Evolutionary conservation across 2,329 filamentous ascomycete species (phyloP).

Genomic region (Blastomyces parvus): DNA sequence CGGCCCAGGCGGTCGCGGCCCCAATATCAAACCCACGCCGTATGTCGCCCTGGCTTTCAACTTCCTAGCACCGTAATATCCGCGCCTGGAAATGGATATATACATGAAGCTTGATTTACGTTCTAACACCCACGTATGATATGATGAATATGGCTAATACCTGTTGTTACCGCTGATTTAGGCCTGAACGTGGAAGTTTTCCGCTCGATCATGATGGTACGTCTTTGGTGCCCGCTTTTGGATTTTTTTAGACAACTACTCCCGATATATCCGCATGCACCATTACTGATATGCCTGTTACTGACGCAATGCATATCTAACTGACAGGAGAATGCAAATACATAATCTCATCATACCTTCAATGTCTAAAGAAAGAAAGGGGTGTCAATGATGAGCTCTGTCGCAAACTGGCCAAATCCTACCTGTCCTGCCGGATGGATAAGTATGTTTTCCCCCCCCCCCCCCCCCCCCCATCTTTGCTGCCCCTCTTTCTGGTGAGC

Average conservation of each 20-base stretch:
- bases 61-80: neutral
- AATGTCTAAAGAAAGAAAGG: conserved; percentile 72
- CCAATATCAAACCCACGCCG: conserved; percentile 60
- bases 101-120: neutral
- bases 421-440: conserved; percentile 90
- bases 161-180: conserved; percentile 28
- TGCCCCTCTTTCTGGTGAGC: neutral
- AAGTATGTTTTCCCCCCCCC: conserved; percentile 48
- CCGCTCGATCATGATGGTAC: conserved; percentile 87
- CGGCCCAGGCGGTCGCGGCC: conserved; percentile 56
- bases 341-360: conserved; percentile 74
- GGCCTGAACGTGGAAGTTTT: conserved; percentile 85
- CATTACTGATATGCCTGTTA: neutral
- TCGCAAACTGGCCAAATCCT: conserved; percentile 74
- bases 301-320: neutral
- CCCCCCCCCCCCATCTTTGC: no score
- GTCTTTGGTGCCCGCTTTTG: neutral
- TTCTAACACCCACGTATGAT: neutral
- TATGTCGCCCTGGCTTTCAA: conserved; percentile 35
- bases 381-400: conserved; percentile 84
- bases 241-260: neutral
- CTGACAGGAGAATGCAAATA: conserved; percentile 76
- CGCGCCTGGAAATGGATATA: neutral
- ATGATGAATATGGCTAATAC: conserved; percentile 1
- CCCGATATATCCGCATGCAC: neutral